Conservation (phyloP, 2,329 filamentous ascomycete species). For the Trichoderma aggressivum region DNA sequence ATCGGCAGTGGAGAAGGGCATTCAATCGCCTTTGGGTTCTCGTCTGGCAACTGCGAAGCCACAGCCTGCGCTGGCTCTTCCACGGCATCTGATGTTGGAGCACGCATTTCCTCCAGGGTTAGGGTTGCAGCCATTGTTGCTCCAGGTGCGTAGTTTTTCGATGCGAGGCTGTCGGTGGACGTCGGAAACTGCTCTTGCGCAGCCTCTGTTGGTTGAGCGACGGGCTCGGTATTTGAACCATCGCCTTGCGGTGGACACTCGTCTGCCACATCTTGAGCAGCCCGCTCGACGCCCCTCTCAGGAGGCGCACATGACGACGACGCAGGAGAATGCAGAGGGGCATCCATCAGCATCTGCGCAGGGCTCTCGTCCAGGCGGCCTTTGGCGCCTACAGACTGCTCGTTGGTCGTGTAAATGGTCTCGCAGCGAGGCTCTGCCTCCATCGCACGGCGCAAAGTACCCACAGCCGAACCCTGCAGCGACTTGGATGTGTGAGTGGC, state of each 20-base stretch:
- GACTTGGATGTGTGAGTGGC: not conserved
- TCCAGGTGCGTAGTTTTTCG: not conserved
- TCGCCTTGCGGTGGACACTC: not conserved
- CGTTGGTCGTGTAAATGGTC: not conserved
- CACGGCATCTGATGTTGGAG: not conserved
- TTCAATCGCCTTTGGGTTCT: not conserved
- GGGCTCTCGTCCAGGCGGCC: not conserved
- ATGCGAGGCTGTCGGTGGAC: not conserved
- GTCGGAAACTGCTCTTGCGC: not conserved
- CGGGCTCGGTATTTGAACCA: not conserved
- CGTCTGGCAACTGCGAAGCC: not conserved
- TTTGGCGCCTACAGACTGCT: not conserved
- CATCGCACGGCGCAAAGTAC: not conserved
- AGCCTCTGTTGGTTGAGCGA: not conserved
- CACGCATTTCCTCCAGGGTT: not conserved
- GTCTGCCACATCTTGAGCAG: not conserved
- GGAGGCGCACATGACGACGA: conserved; percentile 1
- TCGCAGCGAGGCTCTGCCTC: conserved; percentile 1
- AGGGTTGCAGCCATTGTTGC: not conserved
- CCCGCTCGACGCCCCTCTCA: not conserved
- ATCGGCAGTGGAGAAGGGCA: not conserved
- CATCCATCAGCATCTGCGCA: not conserved
- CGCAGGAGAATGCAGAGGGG: not conserved
- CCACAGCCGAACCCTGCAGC: not conserved
- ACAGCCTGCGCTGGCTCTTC: not conserved